phyloP scores from a whole-genome alignment of 2,329 filamentous ascomycete species.

The Trichoderma polysporum region DNA sequence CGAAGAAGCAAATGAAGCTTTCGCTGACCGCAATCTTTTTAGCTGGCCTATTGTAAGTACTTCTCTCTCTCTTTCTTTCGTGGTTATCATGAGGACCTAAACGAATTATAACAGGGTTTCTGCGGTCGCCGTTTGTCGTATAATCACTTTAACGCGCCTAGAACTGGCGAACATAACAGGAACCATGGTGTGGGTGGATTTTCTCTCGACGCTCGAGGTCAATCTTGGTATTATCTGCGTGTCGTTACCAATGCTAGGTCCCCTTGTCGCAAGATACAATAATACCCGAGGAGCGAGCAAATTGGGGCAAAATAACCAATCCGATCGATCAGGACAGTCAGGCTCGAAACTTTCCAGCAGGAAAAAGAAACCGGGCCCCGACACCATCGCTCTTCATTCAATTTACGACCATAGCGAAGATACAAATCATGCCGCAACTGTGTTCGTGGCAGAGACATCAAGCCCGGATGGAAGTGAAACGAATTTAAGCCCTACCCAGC shows the following conservation, averaged over 20 bases:
- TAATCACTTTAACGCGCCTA: constrained; percentile 26
- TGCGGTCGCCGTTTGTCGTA: constrained; percentile 28
- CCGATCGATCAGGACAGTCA: background rate
- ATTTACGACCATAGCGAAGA: constrained; percentile 3
- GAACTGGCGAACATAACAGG: constrained; percentile 28
- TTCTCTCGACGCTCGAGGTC: constrained; percentile 27
- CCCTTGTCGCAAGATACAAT: constrained; percentile 4
- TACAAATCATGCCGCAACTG: background rate
- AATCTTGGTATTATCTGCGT: constrained; percentile 29
- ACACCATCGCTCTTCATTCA: constrained; percentile 7
- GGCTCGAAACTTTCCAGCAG: constrained; percentile 5
- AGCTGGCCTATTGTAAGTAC: constrained; percentile 31
- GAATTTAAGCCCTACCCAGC: background rate
- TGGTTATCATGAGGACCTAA: background rate
- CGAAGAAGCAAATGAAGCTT: constrained; percentile 32
- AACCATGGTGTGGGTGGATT: constrained; percentile 28
- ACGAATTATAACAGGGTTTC: constrained; percentile 24
- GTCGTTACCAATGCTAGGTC: constrained; percentile 27
- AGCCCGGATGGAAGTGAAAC: constrained; percentile 11
- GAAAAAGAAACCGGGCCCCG: background rate
- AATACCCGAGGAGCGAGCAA: background rate
- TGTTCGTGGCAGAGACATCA: background rate
- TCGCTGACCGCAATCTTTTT: constrained; percentile 32
- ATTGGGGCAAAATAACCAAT: background rate
- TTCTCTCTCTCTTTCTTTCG: background rate